Conservation (phyloP, 2,329 filamentous ascomycete species). For the Venturia nashicola region DNA sequence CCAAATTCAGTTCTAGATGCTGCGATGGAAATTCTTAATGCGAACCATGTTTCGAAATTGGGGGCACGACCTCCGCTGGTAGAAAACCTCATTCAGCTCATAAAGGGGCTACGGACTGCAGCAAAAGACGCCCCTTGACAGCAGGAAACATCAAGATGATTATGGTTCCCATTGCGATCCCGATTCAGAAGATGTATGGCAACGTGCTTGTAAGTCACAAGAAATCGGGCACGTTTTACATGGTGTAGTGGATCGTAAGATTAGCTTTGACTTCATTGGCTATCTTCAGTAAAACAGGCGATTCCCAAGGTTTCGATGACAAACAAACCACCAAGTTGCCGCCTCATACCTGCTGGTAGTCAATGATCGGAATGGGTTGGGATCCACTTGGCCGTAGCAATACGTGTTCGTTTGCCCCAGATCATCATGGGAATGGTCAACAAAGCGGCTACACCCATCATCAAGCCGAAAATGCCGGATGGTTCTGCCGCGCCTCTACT, state of each 20-base stretch:
- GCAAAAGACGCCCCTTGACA: slow-evolving; percentile 16
- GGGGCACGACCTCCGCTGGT: slow-evolving; percentile 44
- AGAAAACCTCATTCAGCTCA: slow-evolving; percentile 52
- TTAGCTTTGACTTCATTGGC: background rate
- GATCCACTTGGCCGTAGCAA: slow-evolving; percentile 26
- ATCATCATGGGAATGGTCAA: slow-evolving; percentile 25
- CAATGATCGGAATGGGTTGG: slow-evolving; percentile 11
- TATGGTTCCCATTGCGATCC: too few species aligned
- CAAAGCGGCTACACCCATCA: slow-evolving; percentile 37
- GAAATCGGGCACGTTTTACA: background rate
- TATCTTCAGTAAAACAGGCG: too few species aligned
- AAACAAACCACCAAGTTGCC: background rate
- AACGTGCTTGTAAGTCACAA: background rate
- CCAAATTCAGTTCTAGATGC: slow-evolving; percentile 47
- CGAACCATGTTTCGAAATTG: slow-evolving; percentile 31
- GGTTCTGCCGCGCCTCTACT: slow-evolving; percentile 32
- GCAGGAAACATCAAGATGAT: background rate
- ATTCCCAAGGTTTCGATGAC: too few species aligned
- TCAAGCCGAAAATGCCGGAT: slow-evolving; percentile 41
- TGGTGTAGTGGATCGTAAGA: background rate
- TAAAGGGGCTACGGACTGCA: slow-evolving; percentile 47
- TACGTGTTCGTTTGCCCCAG: slow-evolving; percentile 29
- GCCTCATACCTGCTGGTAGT: slow-evolving; percentile 11
- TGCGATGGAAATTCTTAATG: slow-evolving; percentile 42
- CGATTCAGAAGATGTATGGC: too few species aligned